Conservation (phyloP, 2,329 filamentous ascomycete genomes). For the Aureobasidium sp. region DNA sequence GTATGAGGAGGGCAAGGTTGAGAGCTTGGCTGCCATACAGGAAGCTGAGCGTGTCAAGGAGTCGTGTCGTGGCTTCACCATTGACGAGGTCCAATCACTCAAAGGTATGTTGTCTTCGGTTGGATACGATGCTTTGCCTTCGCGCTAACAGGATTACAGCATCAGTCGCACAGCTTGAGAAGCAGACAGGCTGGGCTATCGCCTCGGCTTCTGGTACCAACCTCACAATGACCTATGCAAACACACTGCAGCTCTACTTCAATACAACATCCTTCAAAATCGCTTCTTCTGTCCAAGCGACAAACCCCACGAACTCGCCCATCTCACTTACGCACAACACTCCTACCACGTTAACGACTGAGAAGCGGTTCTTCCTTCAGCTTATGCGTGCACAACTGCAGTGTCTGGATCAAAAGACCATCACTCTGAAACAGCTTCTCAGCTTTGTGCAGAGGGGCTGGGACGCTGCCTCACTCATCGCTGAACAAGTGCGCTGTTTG, state of each 20-base stretch:
- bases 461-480: constrained; percentile 55
- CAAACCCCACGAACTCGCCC: constrained; percentile 29
- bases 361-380: constrained; percentile 69
- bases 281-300: constrained; percentile 20
- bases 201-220: constrained; percentile 51
- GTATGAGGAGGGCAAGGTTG: constrained; percentile 58
- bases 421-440: constrained; percentile 52
- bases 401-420: constrained; percentile 51
- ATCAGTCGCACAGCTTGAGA: constrained; percentile 59
- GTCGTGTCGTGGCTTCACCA: constrained; percentile 83
- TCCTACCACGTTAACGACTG: constrained; percentile 48
- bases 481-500: constrained; percentile 55
- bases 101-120: constrained; percentile 54
- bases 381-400: constrained; percentile 63
- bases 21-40: constrained; percentile 65
- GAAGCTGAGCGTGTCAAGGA: constrained; percentile 78
- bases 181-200: constrained; percentile 63
- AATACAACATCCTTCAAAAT: constrained; percentile 55
- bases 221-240: constrained; percentile 66
- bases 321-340: constrained; percentile 68
- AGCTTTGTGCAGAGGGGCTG: constrained; percentile 55
- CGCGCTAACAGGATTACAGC: constrained; percentile 45
- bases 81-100: constrained; percentile 69
- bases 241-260: constrained; percentile 67
- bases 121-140: background rate